These are phyloP conservation scores for Phytophthora melonis DNA, from an alignment of 352 stramenopile genomes.

Conservation along the genomic window DNA sequence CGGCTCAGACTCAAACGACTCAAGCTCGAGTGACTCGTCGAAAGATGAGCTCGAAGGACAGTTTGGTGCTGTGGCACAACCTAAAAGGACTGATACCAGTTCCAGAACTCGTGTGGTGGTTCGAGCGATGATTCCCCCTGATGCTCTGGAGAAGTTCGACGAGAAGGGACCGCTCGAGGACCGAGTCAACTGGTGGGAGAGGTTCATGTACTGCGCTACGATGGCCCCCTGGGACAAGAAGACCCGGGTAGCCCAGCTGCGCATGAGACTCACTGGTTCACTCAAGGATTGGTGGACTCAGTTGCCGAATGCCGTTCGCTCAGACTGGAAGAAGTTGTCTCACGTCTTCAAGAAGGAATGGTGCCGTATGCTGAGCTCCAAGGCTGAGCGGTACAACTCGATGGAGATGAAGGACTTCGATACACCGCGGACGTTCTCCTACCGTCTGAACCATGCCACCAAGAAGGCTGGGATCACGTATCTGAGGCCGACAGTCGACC, in stretches of 20 bases:
- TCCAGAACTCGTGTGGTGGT: neutral
- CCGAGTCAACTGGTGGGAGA: slow-evolving; percentile 6
- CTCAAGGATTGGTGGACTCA: slow-evolving; percentile 1
- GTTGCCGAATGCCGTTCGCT: neutral
- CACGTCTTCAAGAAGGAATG: neutral
- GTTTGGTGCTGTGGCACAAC: neutral
- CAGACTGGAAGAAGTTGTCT: neutral
- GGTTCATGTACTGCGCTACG: slow-evolving; percentile 10
- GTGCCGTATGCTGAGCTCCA: neutral
- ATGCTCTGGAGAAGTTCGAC: neutral
- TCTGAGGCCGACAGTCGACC: neutral
- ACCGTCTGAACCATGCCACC: neutral
- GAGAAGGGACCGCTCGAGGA: neutral
- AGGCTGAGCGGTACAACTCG: neutral
- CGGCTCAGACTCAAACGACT: neutral
- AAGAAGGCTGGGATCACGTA: neutral
- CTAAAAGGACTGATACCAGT: neutral
- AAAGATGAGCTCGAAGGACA: neutral
- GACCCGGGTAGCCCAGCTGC: neutral
- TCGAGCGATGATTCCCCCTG: neutral
- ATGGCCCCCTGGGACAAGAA: slow-evolving; percentile 2
- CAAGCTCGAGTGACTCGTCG: neutral
- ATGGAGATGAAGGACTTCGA: neutral
- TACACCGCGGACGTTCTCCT: neutral
- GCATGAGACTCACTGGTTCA: neutral